Conservation (phyloP, 192 early-diverging fungal species). For the Podila epigama region DNA sequence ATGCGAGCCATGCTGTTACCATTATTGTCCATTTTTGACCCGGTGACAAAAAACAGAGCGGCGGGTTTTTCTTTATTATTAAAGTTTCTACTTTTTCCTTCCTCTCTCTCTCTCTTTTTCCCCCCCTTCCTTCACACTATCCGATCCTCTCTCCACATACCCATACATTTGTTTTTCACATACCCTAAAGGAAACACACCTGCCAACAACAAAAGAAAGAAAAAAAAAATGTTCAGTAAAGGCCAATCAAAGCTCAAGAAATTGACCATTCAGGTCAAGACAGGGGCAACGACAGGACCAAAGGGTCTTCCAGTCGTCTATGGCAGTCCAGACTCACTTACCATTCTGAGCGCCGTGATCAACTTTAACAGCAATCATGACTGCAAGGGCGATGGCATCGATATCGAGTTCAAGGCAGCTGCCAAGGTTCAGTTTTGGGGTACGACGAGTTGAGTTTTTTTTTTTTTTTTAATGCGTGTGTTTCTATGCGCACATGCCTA, state of each 20-base stretch:
- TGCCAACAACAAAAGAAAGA: neutral
- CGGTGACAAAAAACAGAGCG: neutral
- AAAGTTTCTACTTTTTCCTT: neutral
- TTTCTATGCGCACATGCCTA: too few species aligned
- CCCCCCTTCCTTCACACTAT: neutral
- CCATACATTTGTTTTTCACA: neutral
- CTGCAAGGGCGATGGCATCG: slow-evolving; percentile 9
- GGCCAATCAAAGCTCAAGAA: slow-evolving; percentile 14
- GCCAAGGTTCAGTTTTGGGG: slow-evolving; percentile 7
- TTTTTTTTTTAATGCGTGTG: neutral
- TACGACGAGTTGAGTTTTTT: neutral
- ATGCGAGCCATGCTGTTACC: neutral
- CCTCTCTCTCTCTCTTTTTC: neutral
- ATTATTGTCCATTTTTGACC: neutral
- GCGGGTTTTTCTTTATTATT: neutral
- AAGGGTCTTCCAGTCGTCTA: slow-evolving; percentile 17
- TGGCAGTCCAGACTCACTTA: slow-evolving; percentile 6
- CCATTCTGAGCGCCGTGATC: slow-evolving; percentile 7
- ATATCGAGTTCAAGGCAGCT: slow-evolving; percentile 19
- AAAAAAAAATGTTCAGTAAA: neutral
- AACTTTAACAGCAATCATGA: slow-evolving; percentile 21
- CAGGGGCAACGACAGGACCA: slow-evolving; percentile 17
- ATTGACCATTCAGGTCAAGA: slow-evolving; percentile 16
- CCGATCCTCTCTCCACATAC: neutral
- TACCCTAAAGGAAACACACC: neutral